Percentiles rank a stretch among this genome's conserved stretches.
phyloP scores from a whole-genome alignment of 2,329 filamentous ascomycete species.

The Chrysoporthe cubensis region DNA sequence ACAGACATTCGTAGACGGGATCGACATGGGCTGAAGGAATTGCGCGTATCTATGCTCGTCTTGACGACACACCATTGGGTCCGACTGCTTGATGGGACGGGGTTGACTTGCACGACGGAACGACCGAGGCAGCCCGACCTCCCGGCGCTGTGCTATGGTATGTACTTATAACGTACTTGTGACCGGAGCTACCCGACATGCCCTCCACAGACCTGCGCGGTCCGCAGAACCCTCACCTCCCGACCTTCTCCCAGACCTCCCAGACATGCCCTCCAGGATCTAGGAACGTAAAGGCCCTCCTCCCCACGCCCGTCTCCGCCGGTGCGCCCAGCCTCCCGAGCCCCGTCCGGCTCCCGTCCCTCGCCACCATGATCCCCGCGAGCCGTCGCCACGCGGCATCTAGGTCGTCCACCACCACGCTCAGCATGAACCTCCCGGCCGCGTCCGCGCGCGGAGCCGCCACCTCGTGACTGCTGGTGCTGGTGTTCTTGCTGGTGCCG shows the following conservation, averaged over 20 bases:
- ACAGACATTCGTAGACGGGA: too few species aligned
- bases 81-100: too few species aligned
- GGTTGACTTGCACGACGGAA: too few species aligned
- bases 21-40: too few species aligned
- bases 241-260: conserved; percentile 6
- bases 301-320: background rate
- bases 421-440: conserved; percentile 8
- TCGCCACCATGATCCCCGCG: background rate
- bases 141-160: too few species aligned
- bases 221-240: background rate
- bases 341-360: background rate
- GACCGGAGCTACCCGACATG: background rate
- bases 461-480: background rate
- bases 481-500: too few species aligned
- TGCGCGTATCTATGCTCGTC: too few species aligned
- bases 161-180: too few species aligned
- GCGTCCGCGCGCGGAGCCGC: background rate
- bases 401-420: conserved; percentile 15
- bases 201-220: background rate
- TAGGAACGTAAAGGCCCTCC: conserved; percentile 7
- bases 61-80: too few species aligned
- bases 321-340: background rate
- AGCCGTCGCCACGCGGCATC: conserved; percentile 9
- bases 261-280: conserved; percentile 20
- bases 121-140: too few species aligned